A percentile compares a stretch with the other conserved stretches of the same genome.
These are phyloP conservation scores for Fonsecaea monophora DNA, from an alignment of 2,329 filamentous ascomycete genomes.

Conservation along the genomic window DNA sequence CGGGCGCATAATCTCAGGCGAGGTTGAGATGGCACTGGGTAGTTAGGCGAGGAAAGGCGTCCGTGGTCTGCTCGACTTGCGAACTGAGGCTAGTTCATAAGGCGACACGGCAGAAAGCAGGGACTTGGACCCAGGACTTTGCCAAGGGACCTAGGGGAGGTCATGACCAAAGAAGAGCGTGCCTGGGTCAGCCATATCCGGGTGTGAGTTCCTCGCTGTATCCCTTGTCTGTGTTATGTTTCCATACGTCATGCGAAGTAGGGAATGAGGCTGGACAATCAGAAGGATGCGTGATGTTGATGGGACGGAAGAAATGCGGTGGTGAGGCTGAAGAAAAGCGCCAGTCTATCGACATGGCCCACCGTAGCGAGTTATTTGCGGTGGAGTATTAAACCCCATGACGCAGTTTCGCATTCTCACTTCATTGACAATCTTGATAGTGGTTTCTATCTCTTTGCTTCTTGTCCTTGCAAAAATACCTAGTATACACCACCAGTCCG, in stretches of 20 bases:
- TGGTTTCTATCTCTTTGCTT: background rate
- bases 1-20: background rate
- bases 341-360: background rate
- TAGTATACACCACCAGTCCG: background rate
- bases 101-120: background rate
- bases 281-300: background rate
- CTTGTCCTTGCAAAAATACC: background rate
- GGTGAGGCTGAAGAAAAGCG: background rate
- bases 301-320: background rate
- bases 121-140: background rate
- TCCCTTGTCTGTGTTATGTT: background rate
- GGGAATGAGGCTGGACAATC: background rate
- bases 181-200: background rate
- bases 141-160: background rate
- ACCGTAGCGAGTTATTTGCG: background rate
- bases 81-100: background rate
- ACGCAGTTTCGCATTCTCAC: background rate
- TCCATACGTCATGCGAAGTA: background rate
- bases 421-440: background rate
- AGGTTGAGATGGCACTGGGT: background rate
- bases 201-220: background rate
- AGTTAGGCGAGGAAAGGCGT: background rate
- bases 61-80: background rate
- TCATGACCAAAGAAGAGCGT: background rate
- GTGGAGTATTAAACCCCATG: background rate